Conservation (phyloP, 2,329 filamentous ascomycete genomes). For the Stemphylium beticola region DNA sequence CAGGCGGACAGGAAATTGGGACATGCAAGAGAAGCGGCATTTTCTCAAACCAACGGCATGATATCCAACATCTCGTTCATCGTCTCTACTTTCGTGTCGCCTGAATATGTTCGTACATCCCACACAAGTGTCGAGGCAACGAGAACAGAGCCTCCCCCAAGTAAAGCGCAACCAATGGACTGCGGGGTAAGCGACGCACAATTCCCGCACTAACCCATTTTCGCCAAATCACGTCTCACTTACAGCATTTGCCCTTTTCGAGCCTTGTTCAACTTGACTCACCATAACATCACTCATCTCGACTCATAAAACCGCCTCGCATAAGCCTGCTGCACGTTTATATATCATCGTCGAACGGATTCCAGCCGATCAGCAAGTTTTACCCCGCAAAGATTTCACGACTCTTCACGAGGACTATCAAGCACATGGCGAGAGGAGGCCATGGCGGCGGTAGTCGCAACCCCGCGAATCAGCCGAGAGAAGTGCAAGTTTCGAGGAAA, state of each 20-base stretch:
- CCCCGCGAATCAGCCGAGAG: slow-evolving; percentile 47
- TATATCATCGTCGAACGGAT: neutral
- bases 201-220: slow-evolving; percentile 6
- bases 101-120: neutral
- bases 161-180: slow-evolving; percentile 1
- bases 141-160: neutral
- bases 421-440: slow-evolving; percentile 37
- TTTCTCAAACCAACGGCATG: no score
- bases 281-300: slow-evolving; percentile 6
- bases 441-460: slow-evolving; percentile 46
- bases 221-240: slow-evolving; percentile 8
- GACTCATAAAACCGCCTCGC: neutral
- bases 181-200: slow-evolving; percentile 7
- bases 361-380: neutral
- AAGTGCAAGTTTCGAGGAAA: slow-evolving; percentile 56
- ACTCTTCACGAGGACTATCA: slow-evolving; percentile 18
- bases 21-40: no score
- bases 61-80: no score
- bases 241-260: neutral
- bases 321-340: neutral
- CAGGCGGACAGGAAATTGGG: no score
- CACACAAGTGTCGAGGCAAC: neutral
- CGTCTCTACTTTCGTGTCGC: neutral
- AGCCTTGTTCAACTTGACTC: slow-evolving; percentile 13
- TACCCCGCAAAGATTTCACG: slow-evolving; percentile 28